Evolutionary conservation across 2,329 filamentous ascomycete genomes (phyloP).

Genomic region (Sarocladiaceae sp.): DNA sequence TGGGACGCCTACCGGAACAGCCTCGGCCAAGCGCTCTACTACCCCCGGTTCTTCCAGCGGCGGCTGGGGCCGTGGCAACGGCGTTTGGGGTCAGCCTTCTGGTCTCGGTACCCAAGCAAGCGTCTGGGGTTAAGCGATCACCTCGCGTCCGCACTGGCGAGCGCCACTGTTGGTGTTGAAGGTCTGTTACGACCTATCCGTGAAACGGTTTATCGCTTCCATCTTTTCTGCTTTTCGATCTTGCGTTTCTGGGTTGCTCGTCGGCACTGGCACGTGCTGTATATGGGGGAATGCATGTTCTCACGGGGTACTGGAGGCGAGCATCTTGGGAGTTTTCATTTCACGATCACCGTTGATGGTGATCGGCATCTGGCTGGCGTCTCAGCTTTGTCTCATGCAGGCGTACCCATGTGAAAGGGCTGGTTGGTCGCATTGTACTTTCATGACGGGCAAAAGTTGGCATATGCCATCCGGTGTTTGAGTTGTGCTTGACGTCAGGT

Average conservation of each 20-base stretch:
- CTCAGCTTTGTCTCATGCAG: conserved; percentile 6
- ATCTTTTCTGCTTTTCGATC: neutral
- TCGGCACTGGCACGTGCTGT: neutral
- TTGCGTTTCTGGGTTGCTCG: neutral
- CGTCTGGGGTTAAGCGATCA: conserved; percentile 72
- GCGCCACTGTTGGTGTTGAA: no score
- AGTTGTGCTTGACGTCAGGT: neutral
- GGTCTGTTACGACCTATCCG: no score
- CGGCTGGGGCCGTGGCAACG: conserved; percentile 73
- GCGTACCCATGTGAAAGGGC: conserved; percentile 3
- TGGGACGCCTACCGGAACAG: conserved; percentile 41
- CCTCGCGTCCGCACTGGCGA: neutral
- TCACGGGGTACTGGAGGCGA: conserved; percentile 1
- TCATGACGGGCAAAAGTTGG: neutral
- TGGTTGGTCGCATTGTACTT: conserved; percentile 8
- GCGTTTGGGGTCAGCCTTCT: conserved; percentile 79
- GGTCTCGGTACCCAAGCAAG: conserved; percentile 82
- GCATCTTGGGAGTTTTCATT: conserved; percentile 7
- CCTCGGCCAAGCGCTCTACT: conserved; percentile 68
- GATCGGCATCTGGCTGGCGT: conserved; percentile 6
- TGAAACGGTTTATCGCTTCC: neutral
- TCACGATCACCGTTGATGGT: conserved; percentile 1
- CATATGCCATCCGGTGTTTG: neutral
- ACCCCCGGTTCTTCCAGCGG: conserved; percentile 87
- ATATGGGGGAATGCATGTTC: neutral